These are phyloP conservation scores for Linum trigynum DNA, from an alignment of 345 rosid genomes.

Conservation along the genomic window DNA sequence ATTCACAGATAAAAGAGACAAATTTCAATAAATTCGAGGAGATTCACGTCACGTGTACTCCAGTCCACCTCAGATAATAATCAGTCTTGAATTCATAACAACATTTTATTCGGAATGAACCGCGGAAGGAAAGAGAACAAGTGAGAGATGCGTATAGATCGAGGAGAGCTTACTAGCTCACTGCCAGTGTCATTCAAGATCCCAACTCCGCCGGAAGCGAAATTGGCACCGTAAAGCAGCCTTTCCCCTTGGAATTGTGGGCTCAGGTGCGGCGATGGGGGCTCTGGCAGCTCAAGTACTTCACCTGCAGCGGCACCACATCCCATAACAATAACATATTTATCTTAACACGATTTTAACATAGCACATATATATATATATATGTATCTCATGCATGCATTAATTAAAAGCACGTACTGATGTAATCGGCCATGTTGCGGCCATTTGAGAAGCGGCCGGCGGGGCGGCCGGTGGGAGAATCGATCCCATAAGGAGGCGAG, in stretches of 20 bases:
- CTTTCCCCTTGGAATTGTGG: conserved; percentile 48
- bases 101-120: too few relatives aligned
- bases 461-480: neutral
- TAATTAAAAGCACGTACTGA: neutral
- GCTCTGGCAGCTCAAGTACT: conserved; percentile 43
- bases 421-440: neutral
- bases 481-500: conserved; percentile 1
- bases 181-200: conserved; percentile 81
- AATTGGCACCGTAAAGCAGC: conserved; percentile 74
- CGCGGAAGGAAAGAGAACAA: too few relatives aligned
- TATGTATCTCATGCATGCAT: too few relatives aligned
- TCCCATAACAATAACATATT: too few relatives aligned
- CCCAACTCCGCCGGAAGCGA: conserved; percentile 93
- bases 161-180: conserved; percentile 53
- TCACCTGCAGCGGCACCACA: conserved; percentile 31
- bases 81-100: too few relatives aligned
- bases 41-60: too few relatives aligned
- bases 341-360: too few relatives aligned
- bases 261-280: conserved; percentile 67
- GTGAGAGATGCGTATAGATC: too few relatives aligned
- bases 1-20: too few relatives aligned
- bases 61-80: too few relatives aligned
- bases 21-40: too few relatives aligned
- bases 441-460: neutral
- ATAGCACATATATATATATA: too few relatives aligned